Evolutionary conservation across 164 flowering plant species (phyloP).

Genomic region (Kingdonia uniflora): DNA sequence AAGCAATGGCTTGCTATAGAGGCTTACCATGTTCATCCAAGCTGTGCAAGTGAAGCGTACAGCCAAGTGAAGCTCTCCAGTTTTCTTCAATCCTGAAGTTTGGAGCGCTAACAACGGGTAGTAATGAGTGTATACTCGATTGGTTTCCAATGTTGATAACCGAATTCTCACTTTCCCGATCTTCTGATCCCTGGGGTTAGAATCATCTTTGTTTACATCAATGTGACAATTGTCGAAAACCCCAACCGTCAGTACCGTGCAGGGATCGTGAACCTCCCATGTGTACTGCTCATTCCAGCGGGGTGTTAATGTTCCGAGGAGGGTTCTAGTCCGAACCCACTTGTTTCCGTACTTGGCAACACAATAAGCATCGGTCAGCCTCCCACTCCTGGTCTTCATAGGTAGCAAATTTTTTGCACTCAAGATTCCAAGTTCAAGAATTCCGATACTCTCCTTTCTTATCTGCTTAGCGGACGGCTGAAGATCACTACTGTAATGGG

Average conservation of each 20-base stretch:
- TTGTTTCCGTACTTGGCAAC: conserved; percentile 1
- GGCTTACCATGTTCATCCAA: conserved; percentile 67
- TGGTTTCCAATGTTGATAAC: background rate
- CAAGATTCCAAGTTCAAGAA: background rate
- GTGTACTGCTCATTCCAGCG: conserved; percentile 7
- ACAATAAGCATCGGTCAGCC: background rate
- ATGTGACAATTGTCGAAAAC: conserved; percentile 1
- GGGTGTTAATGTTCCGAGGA: conserved; percentile 31
- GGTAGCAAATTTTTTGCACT: background rate
- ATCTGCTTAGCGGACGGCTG: conserved; percentile 1
- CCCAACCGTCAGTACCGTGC: conserved; percentile 1
- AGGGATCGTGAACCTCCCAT: conserved; percentile 1
- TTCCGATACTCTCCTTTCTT: background rate
- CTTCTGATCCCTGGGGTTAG: background rate
- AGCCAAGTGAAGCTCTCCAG: conserved; percentile 72
- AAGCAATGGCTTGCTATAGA: conserved; percentile 60
- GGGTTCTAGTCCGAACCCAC: background rate
- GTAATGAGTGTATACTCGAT: conserved; percentile 9
- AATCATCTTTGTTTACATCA: conserved; percentile 15
- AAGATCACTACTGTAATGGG: conserved; percentile 1
- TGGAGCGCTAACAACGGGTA: conserved; percentile 51
- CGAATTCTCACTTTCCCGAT: conserved; percentile 4
- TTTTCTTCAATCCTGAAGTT: conserved; percentile 49
- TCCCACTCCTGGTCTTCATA: background rate
- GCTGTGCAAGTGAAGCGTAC: conserved; percentile 69